These are phyloP conservation scores for Pseudopediastrum boryanum DNA, from an alignment of 139 green algal species.

Conservation along the genomic window DNA sequence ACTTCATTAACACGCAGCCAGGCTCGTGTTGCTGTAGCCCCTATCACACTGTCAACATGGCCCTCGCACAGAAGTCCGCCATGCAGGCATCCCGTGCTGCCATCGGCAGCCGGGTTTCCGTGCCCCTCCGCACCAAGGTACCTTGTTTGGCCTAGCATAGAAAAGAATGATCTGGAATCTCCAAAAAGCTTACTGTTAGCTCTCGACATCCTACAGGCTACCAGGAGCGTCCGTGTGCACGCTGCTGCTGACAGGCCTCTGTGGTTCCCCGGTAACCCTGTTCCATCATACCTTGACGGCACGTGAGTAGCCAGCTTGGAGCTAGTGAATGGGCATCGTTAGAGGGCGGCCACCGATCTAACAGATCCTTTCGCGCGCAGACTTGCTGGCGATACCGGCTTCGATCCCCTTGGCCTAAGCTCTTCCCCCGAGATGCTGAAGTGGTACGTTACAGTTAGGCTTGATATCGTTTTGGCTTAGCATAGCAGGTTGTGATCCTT, in stretches of 20 bases:
- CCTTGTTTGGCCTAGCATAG: background rate
- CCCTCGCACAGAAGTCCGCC: slow-evolving; percentile 17
- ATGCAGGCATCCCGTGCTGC: slow-evolving; percentile 2
- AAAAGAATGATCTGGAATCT: background rate
- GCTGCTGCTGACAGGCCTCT: slow-evolving; percentile 39
- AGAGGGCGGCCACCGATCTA: background rate
- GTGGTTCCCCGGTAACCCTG: slow-evolving; percentile 59
- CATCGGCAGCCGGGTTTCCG: background rate
- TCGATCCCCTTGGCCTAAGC: slow-evolving; percentile 90
- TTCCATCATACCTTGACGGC: slow-evolving; percentile 63
- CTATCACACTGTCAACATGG: slow-evolving; percentile 3
- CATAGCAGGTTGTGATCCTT: slow-evolving; percentile 1
- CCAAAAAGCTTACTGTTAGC: background rate
- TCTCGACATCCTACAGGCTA: slow-evolving; percentile 1
- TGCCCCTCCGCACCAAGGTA: slow-evolving; percentile 14
- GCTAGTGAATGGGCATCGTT: no score
- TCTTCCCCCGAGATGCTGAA: slow-evolving; percentile 19
- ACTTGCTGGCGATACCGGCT: slow-evolving; percentile 59
- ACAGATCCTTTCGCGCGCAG: background rate
- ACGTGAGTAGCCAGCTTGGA: slow-evolving; percentile 20
- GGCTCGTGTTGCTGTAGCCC: background rate
- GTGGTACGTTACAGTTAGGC: slow-evolving; percentile 14
- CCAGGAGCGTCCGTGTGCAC: slow-evolving; percentile 28
- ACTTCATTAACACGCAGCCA: slow-evolving; percentile 17
- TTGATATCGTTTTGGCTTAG: background rate